A percentile compares a stretch with the other conserved stretches of the same genome.
phyloP scores from a whole-genome alignment of 306 rosid species.

The Begonia fuchsioides region DNA sequence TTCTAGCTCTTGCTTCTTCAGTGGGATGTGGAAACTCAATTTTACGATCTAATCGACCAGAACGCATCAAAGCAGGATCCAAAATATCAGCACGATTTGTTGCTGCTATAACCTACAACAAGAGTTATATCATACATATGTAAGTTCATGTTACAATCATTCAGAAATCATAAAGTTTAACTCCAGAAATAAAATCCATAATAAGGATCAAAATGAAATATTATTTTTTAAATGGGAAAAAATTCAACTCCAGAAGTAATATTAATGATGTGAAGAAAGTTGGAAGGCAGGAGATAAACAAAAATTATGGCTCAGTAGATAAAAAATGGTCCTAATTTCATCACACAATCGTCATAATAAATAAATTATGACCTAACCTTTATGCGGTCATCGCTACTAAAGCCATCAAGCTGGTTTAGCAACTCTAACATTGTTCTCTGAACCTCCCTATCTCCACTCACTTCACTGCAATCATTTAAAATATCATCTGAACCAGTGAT shows the following conservation, averaged over 20 bases:
- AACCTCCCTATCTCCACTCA: constrained; percentile 95
- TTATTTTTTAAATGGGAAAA: no score
- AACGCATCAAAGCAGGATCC: constrained; percentile 95
- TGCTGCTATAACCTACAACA: constrained; percentile 83
- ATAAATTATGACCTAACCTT: constrained; percentile 76
- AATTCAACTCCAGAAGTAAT: no score
- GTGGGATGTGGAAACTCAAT: constrained; percentile 94
- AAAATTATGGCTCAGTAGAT: no score
- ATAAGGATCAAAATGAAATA: no score
- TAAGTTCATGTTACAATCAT: no score
- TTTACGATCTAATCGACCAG: constrained; percentile 92
- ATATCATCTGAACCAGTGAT: background rate
- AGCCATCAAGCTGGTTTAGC: constrained; percentile 94
- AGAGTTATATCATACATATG: no score
- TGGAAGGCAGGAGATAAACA: no score
- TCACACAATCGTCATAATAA: no score
- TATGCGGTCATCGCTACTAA: constrained; percentile 79
- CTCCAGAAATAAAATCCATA: background rate
- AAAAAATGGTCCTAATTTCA: no score
- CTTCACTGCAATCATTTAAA: constrained; percentile 55
- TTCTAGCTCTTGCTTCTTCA: constrained; percentile 90
- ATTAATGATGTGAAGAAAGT: background rate
- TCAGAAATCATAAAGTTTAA: no score
- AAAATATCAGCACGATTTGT: constrained; percentile 96
- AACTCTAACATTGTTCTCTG: constrained; percentile 89